Percentiles rank a stretch among this genome's conserved stretches.
Evolutionary conservation across 1,284 basidiomycete species (phyloP).

Genomic region (Irpex rosettiformis): DNA sequence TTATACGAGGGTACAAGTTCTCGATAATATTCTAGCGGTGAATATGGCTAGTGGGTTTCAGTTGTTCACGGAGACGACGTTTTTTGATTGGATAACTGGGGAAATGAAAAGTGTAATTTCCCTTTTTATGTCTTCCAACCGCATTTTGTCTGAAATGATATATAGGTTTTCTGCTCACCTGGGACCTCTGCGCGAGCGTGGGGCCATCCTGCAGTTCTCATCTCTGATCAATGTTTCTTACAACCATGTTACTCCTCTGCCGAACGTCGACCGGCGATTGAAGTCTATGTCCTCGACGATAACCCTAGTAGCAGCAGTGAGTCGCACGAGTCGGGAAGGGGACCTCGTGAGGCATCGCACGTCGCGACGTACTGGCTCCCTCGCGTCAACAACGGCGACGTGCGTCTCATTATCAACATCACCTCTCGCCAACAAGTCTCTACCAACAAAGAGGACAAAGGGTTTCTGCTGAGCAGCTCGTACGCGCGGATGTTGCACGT

Average conservation of each 20-base stretch:
- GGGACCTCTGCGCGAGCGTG: background rate
- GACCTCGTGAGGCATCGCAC: background rate
- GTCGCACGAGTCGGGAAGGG: background rate
- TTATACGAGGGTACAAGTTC: slow-evolving; percentile 8
- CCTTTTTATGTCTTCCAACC: too few relatives aligned
- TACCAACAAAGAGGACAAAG: background rate
- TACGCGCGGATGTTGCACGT: slow-evolving; percentile 6
- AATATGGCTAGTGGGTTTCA: slow-evolving; percentile 6
- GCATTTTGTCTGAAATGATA: background rate
- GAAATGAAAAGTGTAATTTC: slow-evolving; percentile 2
- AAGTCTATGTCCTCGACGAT: slow-evolving; percentile 6
- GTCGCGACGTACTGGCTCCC: slow-evolving; percentile 8
- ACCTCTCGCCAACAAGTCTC: slow-evolving; percentile 3
- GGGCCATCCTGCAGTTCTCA: slow-evolving; percentile 7
- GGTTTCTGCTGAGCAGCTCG: background rate
- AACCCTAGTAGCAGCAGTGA: too few relatives aligned
- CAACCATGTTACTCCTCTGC: slow-evolving; percentile 3
- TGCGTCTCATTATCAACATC: background rate
- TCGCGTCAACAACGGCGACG: background rate
- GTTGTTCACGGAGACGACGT: slow-evolving; percentile 1
- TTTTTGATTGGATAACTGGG: slow-evolving; percentile 8
- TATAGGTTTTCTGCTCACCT: slow-evolving; percentile 6
- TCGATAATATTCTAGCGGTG: slow-evolving; percentile 1
- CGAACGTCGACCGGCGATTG: slow-evolving; percentile 5
- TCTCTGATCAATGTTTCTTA: slow-evolving; percentile 6